phyloP scores from a whole-genome alignment of 768 basidiomycete genomes.

The Boletus vinaceobasis region DNA sequence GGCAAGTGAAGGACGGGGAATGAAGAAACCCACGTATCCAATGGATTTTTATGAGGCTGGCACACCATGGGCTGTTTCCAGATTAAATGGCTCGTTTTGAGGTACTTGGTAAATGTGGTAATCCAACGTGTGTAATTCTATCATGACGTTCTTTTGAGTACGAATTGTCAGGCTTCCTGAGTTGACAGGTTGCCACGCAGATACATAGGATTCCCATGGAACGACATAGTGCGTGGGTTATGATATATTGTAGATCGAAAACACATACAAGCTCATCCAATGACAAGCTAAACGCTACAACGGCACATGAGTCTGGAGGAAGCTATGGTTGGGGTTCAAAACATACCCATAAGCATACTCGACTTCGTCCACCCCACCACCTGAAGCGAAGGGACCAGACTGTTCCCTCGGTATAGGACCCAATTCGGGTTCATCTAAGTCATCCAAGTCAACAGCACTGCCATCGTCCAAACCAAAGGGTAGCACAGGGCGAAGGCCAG shows the following conservation, averaged over 20 bases:
- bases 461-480: conserved; percentile 74
- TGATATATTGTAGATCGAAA: neutral
- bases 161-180: too few relatives aligned
- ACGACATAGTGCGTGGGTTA: neutral
- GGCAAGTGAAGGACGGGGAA: conserved; percentile 15
- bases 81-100: conserved; percentile 50
- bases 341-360: conserved; percentile 85
- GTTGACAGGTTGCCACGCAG: neutral
- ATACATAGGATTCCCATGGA: neutral
- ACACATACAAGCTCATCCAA: neutral
- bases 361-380: conserved; percentile 85
- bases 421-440: conserved; percentile 68
- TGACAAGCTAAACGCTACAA: conserved; percentile 9
- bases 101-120: neutral
- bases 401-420: conserved; percentile 77
- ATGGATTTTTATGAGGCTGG: conserved; percentile 96
- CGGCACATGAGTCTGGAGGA: conserved; percentile 8
- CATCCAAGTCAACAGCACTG: conserved; percentile 67
- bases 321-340: neutral
- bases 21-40: conserved; percentile 54
- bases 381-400: conserved; percentile 69
- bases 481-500: conserved; percentile 78
- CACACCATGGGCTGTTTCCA: conserved; percentile 70
- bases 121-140: neutral
- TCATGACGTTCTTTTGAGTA: too few relatives aligned